Base-by-base conservation (phyloP, 2,329 filamentous ascomycete genomes). In the Teratosphaeria viscida region DNA sequence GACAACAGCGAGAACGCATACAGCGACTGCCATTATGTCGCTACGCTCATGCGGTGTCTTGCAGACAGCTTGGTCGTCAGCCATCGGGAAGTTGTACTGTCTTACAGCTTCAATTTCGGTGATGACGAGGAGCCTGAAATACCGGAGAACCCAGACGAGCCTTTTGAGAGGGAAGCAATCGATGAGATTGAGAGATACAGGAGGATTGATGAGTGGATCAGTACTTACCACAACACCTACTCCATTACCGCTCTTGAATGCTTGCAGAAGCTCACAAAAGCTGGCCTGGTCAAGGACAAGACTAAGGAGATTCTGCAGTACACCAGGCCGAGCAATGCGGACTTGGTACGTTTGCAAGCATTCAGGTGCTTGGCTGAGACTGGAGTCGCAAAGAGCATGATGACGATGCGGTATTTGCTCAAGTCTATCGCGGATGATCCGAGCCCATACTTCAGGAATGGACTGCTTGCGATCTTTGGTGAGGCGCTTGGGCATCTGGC, bases 11-110 rank as follows among this genome's bases (percentile, higher is more conserved):
- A 89, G 61, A 99, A 99, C 67, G 78, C 78, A 56, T 95, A 85
- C 70, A 96, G 92, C 5, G 95, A 99, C 68, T 87, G 92, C 63
- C 86, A 89, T 68, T 99, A 96, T 70, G 84, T 99, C 58, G 85
- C 90, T 7, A 88, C 82, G 26, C 79, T 99, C 27, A 88, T 99
- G 77, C 77, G 73, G 43, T 83, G 82, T 47, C 72, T 88, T 5
- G 79, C 82, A 5, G 77, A 83, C 62, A 79, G 81, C 10, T 73
- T 86, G 58, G 75, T 81, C 1, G 67, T 68, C 39, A 70, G 66
- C 62, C 61, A 72, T 68, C 59, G 68, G 3, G 62, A 70, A 56
- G 35, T 39, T 16, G 60, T 62, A 34, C 57, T 67, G 55, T 59
- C 63, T 12, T 74, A 69, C 55, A 60, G 60, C 19, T 67, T 73